A percentile compares a stretch with the other conserved stretches of the same genome.
Conservation (phyloP, 2,329 filamentous ascomycete genomes). For the Cyphellophora attinorum region DNA sequence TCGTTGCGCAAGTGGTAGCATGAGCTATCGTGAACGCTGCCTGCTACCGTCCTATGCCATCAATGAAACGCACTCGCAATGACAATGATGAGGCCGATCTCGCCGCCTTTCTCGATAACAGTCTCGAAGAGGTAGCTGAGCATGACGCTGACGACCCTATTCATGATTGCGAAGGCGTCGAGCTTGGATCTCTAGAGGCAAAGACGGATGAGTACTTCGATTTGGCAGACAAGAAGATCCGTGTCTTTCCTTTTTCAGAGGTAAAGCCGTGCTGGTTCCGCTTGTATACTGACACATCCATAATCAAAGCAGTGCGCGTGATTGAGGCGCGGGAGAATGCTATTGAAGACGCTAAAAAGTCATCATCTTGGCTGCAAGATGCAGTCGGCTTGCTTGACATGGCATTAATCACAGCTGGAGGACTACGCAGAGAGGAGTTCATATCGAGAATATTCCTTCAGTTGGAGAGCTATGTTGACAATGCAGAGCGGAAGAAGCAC, state of each 20-base stretch:
- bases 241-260: conserved; percentile 47
- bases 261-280: conserved; percentile 48
- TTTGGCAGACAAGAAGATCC: conserved; percentile 43
- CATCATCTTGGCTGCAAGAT: conserved; percentile 40
- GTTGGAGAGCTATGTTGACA: conserved; percentile 1
- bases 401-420: conserved; percentile 66
- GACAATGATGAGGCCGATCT: too few species aligned
- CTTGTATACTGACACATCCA: conserved; percentile 47
- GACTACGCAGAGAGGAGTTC: conserved; percentile 42
- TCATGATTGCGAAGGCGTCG: conserved; percentile 7
- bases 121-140: too few species aligned
- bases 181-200: conserved; percentile 17
- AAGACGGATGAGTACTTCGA: conserved; percentile 32
- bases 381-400: conserved; percentile 63
- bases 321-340: conserved; percentile 17
- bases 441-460: conserved; percentile 22
- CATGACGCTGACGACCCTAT: conserved; percentile 8
- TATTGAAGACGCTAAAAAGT: neutral
- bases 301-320: conserved; percentile 33
- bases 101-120: too few species aligned
- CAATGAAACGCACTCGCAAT: too few species aligned
- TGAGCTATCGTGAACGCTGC: too few species aligned
- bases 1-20: too few species aligned
- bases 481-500: conserved; percentile 2
- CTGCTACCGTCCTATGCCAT: too few species aligned